Conservation (phyloP, 306 rosid genomes). For the Lupinus albus region DNA sequence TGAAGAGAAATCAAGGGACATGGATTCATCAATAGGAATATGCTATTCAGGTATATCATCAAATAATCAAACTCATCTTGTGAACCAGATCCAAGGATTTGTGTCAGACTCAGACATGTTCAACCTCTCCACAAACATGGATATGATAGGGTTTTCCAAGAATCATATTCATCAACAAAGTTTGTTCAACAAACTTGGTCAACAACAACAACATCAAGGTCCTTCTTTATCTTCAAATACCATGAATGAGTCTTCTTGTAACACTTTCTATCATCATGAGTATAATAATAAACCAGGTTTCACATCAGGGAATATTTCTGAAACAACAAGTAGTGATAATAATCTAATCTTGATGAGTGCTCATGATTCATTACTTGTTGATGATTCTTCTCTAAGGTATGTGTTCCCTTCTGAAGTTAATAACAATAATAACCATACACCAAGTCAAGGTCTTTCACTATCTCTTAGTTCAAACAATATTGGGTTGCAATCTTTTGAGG, state of each 20-base stretch:
- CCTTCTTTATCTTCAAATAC: slow-evolving; percentile 50
- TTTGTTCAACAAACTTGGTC: slow-evolving; percentile 36
- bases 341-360: slow-evolving; percentile 43
- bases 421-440: slow-evolving; percentile 56
- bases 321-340: slow-evolving; percentile 47
- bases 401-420: slow-evolving; percentile 80
- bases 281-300: slow-evolving; percentile 47
- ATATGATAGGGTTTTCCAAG: slow-evolving; percentile 72
- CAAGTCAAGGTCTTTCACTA: slow-evolving; percentile 91
- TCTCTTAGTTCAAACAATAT: slow-evolving; percentile 63
- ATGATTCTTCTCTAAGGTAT: slow-evolving; percentile 69
- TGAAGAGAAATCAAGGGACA: slow-evolving; percentile 56
- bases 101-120: slow-evolving; percentile 67
- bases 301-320: slow-evolving; percentile 51
- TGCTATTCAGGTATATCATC: slow-evolving; percentile 56
- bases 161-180: slow-evolving; percentile 39
- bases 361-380: slow-evolving; percentile 46
- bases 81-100: slow-evolving; percentile 70
- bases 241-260: slow-evolving; percentile 39
- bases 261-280: slow-evolving; percentile 45
- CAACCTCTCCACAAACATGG: slow-evolving; percentile 74
- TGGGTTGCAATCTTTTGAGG: slow-evolving; percentile 67
- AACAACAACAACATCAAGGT: slow-evolving; percentile 34
- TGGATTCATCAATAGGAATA: slow-evolving; percentile 50
- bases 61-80: slow-evolving; percentile 50